These are phyloP conservation scores for Carex scoparia DNA, from an alignment of 176 grass and related monocot species.

Conservation along the genomic window DNA sequence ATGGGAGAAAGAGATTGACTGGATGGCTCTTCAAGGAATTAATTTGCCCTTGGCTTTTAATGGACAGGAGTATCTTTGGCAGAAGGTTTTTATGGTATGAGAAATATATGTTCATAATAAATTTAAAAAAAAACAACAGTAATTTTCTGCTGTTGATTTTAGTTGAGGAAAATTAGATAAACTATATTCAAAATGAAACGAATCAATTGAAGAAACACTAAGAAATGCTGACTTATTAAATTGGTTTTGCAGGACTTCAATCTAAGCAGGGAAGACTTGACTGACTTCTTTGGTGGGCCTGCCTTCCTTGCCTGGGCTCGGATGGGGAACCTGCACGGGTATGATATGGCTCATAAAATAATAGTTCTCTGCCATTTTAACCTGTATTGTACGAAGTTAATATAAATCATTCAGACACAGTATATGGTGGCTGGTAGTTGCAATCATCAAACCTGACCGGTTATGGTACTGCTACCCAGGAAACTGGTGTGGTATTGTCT, in stretches of 20 bases:
- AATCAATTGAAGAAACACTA: neutral
- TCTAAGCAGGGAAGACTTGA: slow-evolving; percentile 61
- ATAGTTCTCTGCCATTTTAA: neutral
- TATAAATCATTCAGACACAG: neutral
- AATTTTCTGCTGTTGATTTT: no score
- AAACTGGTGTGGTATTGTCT: neutral
- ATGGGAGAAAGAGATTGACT: slow-evolving; percentile 99
- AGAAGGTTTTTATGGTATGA: slow-evolving; percentile 88
- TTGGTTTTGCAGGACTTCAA: slow-evolving; percentile 65
- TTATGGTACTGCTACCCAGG: neutral
- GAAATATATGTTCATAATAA: neutral
- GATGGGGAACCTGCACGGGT: slow-evolving; percentile 97
- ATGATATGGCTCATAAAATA: slow-evolving; percentile 23
- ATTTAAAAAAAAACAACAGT: neutral
- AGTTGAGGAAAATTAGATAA: neutral
- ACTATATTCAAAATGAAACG: neutral
- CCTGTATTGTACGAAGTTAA: neutral
- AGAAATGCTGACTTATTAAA: neutral
- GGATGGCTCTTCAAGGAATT: slow-evolving; percentile 98
- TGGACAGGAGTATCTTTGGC: slow-evolving; percentile 86
- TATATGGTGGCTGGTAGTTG: slow-evolving; percentile 1
- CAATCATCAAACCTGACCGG: neutral
- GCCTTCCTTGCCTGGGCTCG: slow-evolving; percentile 98
- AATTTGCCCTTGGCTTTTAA: slow-evolving; percentile 97
- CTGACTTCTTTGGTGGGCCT: slow-evolving; percentile 91